These are phyloP conservation scores for Oryza longistaminata DNA, from an alignment of 176 grass and related monocot species.

Conservation along the genomic window DNA sequence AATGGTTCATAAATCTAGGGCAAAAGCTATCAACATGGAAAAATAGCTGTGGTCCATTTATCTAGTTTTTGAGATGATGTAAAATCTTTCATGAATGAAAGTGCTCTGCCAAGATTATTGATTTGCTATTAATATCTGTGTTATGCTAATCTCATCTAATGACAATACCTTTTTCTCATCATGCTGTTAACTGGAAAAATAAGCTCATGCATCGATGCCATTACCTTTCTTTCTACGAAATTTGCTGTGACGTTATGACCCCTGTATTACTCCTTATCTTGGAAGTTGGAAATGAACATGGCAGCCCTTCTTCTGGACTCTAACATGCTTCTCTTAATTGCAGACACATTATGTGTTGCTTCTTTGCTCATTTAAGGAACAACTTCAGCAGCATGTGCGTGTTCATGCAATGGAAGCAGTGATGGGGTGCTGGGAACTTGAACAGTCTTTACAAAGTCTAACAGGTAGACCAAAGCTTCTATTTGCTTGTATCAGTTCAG, in stretches of 20 bases:
- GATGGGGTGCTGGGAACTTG: slow-evolving; percentile 99
- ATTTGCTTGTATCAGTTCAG: background rate
- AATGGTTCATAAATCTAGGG: background rate
- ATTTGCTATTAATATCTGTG: background rate
- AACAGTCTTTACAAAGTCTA: slow-evolving; percentile 92
- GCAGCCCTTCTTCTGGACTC: background rate
- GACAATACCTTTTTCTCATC: background rate
- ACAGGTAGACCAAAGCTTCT: slow-evolving; percentile 60
- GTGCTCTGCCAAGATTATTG: background rate
- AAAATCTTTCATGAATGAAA: background rate
- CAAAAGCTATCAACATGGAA: background rate
- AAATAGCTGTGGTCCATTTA: background rate
- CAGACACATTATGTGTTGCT: slow-evolving; percentile 94
- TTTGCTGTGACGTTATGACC: background rate
- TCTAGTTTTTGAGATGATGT: background rate
- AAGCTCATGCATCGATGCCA: background rate
- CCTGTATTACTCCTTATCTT: background rate
- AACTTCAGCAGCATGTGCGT: slow-evolving; percentile 96
- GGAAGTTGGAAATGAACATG: background rate
- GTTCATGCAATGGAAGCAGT: slow-evolving; percentile 99
- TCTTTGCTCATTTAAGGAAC: slow-evolving; percentile 96
- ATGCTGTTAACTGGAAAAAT: background rate
- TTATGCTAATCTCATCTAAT: background rate
- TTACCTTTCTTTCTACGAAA: background rate
- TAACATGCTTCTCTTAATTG: slow-evolving; percentile 33